Evolutionary conservation across 2,329 filamentous ascomycete genomes (phyloP).

Genomic region (Colletotrichum limetticola): DNA sequence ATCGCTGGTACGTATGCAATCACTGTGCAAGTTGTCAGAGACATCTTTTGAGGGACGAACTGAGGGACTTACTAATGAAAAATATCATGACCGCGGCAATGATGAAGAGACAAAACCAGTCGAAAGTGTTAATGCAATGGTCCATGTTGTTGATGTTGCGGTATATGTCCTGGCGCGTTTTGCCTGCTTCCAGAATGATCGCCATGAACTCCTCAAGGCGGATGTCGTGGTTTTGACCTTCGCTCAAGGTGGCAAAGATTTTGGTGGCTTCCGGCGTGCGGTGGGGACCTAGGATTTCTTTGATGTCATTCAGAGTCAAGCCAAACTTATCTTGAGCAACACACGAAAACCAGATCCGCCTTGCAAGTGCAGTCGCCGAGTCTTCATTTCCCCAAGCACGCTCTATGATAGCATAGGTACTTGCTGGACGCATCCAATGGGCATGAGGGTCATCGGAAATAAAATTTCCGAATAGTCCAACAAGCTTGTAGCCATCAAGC

Average conservation of each 20-base stretch:
- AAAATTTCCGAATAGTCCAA: slow-evolving; percentile 42
- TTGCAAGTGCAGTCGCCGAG: slow-evolving; percentile 40
- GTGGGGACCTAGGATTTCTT: slow-evolving; percentile 41
- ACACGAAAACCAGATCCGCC: slow-evolving; percentile 44
- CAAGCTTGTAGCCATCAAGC: slow-evolving; percentile 40
- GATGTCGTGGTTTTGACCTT: slow-evolving; percentile 41
- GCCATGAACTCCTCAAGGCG: slow-evolving; percentile 43
- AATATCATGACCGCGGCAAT: slow-evolving; percentile 41
- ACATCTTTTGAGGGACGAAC: too few species aligned
- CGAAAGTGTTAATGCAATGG: slow-evolving; percentile 44
- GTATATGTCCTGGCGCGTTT: slow-evolving; percentile 41
- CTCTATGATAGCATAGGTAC: slow-evolving; percentile 41
- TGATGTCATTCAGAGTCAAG: slow-evolving; percentile 39
- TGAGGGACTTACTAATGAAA: slow-evolving; percentile 38
- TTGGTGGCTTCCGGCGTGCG: slow-evolving; percentile 37
- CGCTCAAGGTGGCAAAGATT: slow-evolving; percentile 36
- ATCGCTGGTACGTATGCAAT: slow-evolving; percentile 39
- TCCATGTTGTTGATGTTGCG: slow-evolving; percentile 41
- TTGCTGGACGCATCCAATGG: slow-evolving; percentile 41
- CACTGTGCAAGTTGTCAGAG: neutral
- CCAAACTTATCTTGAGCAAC: slow-evolving; percentile 37
- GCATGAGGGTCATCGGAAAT: slow-evolving; percentile 38
- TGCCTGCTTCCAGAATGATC: slow-evolving; percentile 41
- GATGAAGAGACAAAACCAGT: slow-evolving; percentile 41
- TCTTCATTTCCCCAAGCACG: slow-evolving; percentile 40